Evolutionary conservation across 257 asterid genomes (phyloP).

Genomic region (Misopates orontium): DNA sequence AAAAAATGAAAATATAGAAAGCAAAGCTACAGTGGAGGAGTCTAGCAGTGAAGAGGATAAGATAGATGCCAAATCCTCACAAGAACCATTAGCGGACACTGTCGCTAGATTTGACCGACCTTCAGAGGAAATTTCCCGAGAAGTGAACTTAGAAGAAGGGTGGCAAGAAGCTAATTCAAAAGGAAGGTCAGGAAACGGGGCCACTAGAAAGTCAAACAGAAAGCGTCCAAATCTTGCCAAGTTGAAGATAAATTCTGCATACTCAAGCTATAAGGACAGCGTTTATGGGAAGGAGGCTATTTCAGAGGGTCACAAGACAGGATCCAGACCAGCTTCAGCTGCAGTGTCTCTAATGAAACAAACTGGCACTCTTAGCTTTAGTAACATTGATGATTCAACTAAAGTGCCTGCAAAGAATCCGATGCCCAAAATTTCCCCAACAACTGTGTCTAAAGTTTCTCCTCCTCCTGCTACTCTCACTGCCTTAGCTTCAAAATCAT

Average conservation of each 20-base stretch:
- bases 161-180: constrained; percentile 95
- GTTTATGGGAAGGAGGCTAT: constrained; percentile 52
- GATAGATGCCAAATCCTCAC: constrained; percentile 34
- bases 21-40: constrained; percentile 31
- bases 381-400: constrained; percentile 45
- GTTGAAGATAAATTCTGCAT: constrained; percentile 55
- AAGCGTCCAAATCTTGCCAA: constrained; percentile 71
- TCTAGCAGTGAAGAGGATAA: constrained; percentile 43
- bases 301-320: constrained; percentile 54
- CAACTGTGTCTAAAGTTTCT: constrained; percentile 50
- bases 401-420: constrained; percentile 45
- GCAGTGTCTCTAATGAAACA: constrained; percentile 51
- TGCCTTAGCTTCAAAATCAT: constrained; percentile 74
- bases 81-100: constrained; percentile 30
- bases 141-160: constrained; percentile 72
- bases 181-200: constrained; percentile 63
- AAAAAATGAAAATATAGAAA: constrained; percentile 36
- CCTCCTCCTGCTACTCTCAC: constrained; percentile 55
- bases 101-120: constrained; percentile 29
- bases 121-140: constrained; percentile 44
- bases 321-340: constrained; percentile 42
- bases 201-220: constrained; percentile 58
- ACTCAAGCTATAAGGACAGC: constrained; percentile 51
- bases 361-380: constrained; percentile 35
- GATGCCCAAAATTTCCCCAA: constrained; percentile 44